phyloP scores from a whole-genome alignment of 805 yeast species.

The Starmerella etchellsii region DNA sequence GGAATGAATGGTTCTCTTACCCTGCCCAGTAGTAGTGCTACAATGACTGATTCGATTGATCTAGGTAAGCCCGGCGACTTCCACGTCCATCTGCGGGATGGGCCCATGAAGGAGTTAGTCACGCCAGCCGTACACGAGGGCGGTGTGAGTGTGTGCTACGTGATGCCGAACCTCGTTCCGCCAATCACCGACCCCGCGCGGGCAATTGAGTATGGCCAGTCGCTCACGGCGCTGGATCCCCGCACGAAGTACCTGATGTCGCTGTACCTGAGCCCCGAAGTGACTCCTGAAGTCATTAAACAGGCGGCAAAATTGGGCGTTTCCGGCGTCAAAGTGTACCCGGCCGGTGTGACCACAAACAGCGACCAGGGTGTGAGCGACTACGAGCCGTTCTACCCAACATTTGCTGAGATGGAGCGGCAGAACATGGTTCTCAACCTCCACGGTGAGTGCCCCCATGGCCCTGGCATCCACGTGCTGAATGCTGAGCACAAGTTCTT shows the following conservation, averaged over 20 bases:
- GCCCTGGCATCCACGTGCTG: constrained; percentile 67
- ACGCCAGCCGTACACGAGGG: constrained; percentile 85
- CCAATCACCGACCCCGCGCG: constrained; percentile 70
- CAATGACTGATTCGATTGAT: constrained; percentile 16
- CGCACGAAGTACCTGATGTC: constrained; percentile 84
- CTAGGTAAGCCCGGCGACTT: constrained; percentile 45
- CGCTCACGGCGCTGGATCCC: constrained; percentile 56
- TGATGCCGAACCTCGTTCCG: constrained; percentile 94
- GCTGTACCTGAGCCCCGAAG: constrained; percentile 59
- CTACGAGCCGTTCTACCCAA: constrained; percentile 75
- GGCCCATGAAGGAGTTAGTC: constrained; percentile 79
- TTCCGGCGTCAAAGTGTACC: constrained; percentile 89
- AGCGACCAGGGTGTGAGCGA: constrained; percentile 84
- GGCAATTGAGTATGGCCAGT: constrained; percentile 55
- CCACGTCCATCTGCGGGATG: constrained; percentile 94
- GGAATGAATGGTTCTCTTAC: too few species aligned
- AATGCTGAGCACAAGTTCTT: constrained; percentile 89
- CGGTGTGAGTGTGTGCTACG: constrained; percentile 79
- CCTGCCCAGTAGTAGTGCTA: not conserved
- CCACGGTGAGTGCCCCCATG: constrained; percentile 90
- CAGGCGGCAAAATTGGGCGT: constrained; percentile 62
- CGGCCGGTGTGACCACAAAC: constrained; percentile 99
- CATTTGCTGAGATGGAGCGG: constrained; percentile 77
- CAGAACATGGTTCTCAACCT: constrained; percentile 67
- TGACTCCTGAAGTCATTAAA: constrained; percentile 76